Base-by-base conservation (phyloP, 805 yeast genomes). In the Metschnikowia chrysomelidarum region DNA sequence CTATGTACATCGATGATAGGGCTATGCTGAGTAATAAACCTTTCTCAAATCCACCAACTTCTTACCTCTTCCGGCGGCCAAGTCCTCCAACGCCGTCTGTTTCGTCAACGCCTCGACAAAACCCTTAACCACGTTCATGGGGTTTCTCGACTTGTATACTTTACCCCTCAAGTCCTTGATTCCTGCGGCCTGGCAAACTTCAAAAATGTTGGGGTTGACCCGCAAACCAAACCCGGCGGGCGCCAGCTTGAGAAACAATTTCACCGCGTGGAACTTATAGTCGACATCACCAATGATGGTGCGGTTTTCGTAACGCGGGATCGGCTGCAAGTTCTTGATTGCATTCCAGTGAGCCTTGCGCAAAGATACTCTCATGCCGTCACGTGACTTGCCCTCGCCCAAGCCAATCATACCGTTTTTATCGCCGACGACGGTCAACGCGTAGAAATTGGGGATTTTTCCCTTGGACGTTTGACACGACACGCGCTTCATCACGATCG, bases 201-300 rank as follows among this genome's bases (percentile, higher is more conserved):
- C 96, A 53, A 82, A 87, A 45, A 93, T 80, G 59, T 82, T 78
- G 47, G 86, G 94, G 64, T 89, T 89, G 29, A 88, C 96, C 51
- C 97, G 75, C 41, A 93, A 73, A 14, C 98, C 98, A 45, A 83
- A 83, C 53, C 97, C 98, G 1, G 95, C 82, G 16, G 96, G 93
- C 1, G 95, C 89, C 3, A 95, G 78, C 57, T 88, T 78, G 52
- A 93, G 67, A 49, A 80, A 77, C 49, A 93, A 73, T 50, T 82
- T 76, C 36, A 88, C 89, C 24, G 96, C 94, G 53, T 89, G 96
- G 63, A 68, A 87, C 58, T 87, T 87, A 64, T 81, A 73, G 50
- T 83, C 84, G 37, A 91, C 72, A 43, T 83, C 82, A 34, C 95
- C 95, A 52, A 78, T 77, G 34, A 93, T 84, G 12, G 98, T 93